These are phyloP conservation scores for Solanum pimpinellifolium DNA, from an alignment of 257 asterid genomes.

Conservation along the genomic window DNA sequence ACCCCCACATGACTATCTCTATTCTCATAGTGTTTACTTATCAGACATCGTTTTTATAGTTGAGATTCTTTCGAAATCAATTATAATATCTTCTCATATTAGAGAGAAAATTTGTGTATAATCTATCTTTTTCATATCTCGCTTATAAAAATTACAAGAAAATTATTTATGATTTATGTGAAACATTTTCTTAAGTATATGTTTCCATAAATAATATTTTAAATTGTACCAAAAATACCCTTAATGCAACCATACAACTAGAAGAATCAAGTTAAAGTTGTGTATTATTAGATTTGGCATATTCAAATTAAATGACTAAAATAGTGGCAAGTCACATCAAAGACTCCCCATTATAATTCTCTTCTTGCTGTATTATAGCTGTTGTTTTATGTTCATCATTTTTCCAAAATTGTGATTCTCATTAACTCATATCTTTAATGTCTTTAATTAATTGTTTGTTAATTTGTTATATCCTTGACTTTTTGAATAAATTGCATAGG, in stretches of 20 bases:
- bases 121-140: neutral
- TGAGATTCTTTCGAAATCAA: rapidly evolving
- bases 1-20: neutral
- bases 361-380: neutral
- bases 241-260: neutral
- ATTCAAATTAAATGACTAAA: neutral
- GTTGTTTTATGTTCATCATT: neutral
- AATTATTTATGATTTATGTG: rapidly evolving
- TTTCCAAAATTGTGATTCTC: neutral
- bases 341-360: neutral
- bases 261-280: neutral
- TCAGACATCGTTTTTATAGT: neutral
- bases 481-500: neutral
- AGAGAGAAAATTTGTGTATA: neutral
- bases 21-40: neutral
- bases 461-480: neutral
- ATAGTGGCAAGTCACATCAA: neutral
- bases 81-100: too few species aligned
- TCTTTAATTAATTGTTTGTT: neutral
- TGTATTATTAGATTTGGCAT: neutral
- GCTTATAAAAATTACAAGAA: too few species aligned
- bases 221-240: rapidly evolving
- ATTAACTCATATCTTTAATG: neutral
- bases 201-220: neutral
- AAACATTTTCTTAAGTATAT: neutral